phyloP scores from a whole-genome alignment of 1,139 yeast genomes.

The Taiozyma sp. region DNA sequence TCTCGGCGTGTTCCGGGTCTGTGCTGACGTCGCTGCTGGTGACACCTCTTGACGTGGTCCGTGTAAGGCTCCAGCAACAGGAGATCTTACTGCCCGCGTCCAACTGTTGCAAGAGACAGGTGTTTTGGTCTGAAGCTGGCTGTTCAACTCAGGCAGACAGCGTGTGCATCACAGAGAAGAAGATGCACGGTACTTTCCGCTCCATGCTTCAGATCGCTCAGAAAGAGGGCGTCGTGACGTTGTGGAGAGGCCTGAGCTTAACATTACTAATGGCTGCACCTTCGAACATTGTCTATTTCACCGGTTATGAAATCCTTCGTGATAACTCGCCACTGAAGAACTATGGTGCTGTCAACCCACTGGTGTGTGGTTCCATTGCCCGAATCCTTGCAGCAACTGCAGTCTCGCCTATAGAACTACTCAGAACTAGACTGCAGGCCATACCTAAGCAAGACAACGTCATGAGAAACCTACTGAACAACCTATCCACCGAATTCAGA shows the following conservation, averaged over 20 bases:
- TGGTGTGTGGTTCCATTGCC: slow-evolving; percentile 84
- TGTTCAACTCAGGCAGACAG: slow-evolving; percentile 34
- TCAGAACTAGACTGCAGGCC: slow-evolving; percentile 86
- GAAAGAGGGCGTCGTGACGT: slow-evolving; percentile 69
- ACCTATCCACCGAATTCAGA: slow-evolving; percentile 50
- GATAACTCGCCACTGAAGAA: slow-evolving; percentile 62
- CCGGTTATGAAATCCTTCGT: slow-evolving; percentile 85
- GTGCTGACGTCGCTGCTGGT: slow-evolving; percentile 80
- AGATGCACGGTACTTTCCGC: slow-evolving; percentile 58
- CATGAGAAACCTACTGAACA: slow-evolving; percentile 40
- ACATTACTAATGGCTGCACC: slow-evolving; percentile 91
- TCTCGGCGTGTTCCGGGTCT: slow-evolving; percentile 90
- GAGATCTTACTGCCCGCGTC: slow-evolving; percentile 48
- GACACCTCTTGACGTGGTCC: slow-evolving; percentile 91
- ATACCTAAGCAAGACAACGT: slow-evolving; percentile 50
- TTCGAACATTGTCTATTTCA: slow-evolving; percentile 87
- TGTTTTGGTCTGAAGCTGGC: slow-evolving; percentile 20
- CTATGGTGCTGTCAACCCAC: slow-evolving; percentile 57
- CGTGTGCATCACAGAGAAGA: slow-evolving; percentile 30
- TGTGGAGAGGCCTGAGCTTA: slow-evolving; percentile 88
- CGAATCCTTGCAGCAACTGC: slow-evolving; percentile 79
- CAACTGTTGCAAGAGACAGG: slow-evolving; percentile 25
- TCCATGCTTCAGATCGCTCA: slow-evolving; percentile 63
- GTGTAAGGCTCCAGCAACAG: slow-evolving; percentile 90
- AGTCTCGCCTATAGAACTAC: slow-evolving; percentile 82